Conservation (phyloP, 352 stramenopile species). For the Phytopythium kandeliae region DNA sequence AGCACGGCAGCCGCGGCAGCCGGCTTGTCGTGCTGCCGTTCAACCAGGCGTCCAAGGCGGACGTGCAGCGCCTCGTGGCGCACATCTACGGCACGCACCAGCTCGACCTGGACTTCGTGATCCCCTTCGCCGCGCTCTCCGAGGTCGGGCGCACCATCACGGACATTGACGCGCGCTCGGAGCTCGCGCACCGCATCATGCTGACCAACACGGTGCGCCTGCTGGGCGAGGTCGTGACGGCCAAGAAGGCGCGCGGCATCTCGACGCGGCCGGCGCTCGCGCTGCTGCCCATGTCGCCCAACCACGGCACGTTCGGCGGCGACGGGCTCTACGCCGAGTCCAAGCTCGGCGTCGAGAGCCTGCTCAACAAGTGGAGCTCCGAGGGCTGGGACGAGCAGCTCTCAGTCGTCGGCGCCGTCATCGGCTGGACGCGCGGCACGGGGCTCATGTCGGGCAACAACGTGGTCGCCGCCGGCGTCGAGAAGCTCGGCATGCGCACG, state of each 20-base stretch:
- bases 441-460: constrained; percentile 89
- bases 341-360: constrained; percentile 81
- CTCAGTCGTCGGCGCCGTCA: constrained; percentile 77
- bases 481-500: constrained; percentile 76
- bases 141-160: constrained; percentile 74
- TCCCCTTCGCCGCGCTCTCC: constrained; percentile 84
- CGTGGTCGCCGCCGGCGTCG: constrained; percentile 71
- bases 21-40: constrained; percentile 78
- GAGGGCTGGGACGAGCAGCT: constrained; percentile 86
- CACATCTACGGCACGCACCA: constrained; percentile 84
- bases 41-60: constrained; percentile 80
- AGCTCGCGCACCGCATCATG: constrained; percentile 86
- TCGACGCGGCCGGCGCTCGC: constrained; percentile 68
- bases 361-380: constrained; percentile 85
- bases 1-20: constrained; percentile 74
- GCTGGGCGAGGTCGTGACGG: constrained; percentile 67
- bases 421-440: constrained; percentile 85
- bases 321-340: constrained; percentile 87
- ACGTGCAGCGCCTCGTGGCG: constrained; percentile 59
- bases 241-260: constrained; percentile 70
- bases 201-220: constrained; percentile 83
- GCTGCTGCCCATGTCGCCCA: constrained; percentile 79
- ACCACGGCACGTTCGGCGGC: constrained; percentile 83
- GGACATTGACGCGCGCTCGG: constrained; percentile 72
- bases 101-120: constrained; percentile 81